Conservation (phyloP, 208 protist species). For the Trypanosoma caninum region DNA sequence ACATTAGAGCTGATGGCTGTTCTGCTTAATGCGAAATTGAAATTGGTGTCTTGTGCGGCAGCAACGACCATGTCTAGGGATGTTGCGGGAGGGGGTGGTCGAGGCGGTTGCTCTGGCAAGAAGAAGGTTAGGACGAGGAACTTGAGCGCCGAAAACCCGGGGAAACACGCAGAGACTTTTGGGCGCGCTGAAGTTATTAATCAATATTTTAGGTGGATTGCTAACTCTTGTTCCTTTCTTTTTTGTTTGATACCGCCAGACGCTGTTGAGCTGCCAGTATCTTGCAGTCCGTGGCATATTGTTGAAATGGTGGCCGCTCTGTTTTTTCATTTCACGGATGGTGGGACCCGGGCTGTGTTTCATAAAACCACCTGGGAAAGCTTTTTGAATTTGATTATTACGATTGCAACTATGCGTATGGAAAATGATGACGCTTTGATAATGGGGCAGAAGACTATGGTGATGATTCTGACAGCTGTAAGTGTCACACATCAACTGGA, state of each 20-base stretch:
- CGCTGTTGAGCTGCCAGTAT: neutral
- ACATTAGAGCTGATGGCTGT: constrained; percentile 7
- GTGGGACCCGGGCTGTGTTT: neutral
- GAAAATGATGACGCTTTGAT: neutral
- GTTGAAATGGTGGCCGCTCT: constrained; percentile 5
- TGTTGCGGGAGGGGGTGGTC: neutral
- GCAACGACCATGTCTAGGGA: neutral
- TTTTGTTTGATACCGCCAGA: constrained; percentile 4
- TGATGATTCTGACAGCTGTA: constrained; percentile 9
- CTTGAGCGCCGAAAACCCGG: neutral
- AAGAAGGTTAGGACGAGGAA: neutral
- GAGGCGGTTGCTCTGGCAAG: neutral
- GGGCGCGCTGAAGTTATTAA: neutral
- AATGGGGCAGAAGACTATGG: constrained; percentile 3
- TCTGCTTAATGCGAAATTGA: neutral
- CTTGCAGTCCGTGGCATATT: neutral
- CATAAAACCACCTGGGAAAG: constrained; percentile 7
- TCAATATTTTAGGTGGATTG: constrained; percentile 4
- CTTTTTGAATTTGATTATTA: constrained; percentile 10
- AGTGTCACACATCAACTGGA: constrained; percentile 15
- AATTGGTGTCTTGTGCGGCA: neutral
- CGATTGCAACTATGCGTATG: neutral
- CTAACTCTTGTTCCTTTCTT: constrained; percentile 3
- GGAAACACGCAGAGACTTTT: neutral
- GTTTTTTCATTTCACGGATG: neutral